Conservation (phyloP, 441 rosid genomes). For the Raphanus hybrid region DNA sequence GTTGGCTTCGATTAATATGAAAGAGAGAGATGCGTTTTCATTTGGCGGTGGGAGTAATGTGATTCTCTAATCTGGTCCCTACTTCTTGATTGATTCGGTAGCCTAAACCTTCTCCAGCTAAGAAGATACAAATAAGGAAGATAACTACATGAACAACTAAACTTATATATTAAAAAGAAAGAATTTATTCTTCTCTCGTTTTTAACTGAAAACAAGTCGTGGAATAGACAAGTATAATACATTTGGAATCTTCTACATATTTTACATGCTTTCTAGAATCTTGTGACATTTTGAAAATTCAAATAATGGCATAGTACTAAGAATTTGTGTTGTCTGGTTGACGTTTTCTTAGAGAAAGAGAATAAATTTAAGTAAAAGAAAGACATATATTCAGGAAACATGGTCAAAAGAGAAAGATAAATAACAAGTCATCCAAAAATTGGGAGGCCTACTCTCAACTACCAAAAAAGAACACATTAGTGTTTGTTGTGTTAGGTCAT, state of each 20-base stretch:
- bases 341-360: no score
- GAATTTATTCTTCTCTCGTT: neutral
- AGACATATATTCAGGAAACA: neutral
- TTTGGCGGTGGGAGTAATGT: slow-evolving; percentile 14
- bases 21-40: neutral
- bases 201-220: no score
- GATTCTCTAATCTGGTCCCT: slow-evolving; percentile 21
- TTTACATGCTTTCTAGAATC: neutral
- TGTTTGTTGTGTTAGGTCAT: slow-evolving; percentile 49
- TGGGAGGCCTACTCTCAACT: slow-evolving; percentile 49
- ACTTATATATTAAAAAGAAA: neutral
- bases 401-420: slow-evolving; percentile 19
- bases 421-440: slow-evolving; percentile 39
- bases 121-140: neutral
- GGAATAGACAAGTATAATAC: neutral
- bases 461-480: slow-evolving; percentile 26
- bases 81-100: slow-evolving; percentile 25
- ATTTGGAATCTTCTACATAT: neutral
- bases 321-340: slow-evolving; percentile 23
- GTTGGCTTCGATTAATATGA: neutral
- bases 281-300: neutral
- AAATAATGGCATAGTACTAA: neutral
- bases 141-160: neutral
- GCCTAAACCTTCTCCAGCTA: slow-evolving; percentile 28
- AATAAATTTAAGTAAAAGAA: neutral